A percentile compares a stretch with the other conserved stretches of the same genome.
Conservation (phyloP, 2,329 filamentous ascomycete species). For the Acarospora socialis region DNA sequence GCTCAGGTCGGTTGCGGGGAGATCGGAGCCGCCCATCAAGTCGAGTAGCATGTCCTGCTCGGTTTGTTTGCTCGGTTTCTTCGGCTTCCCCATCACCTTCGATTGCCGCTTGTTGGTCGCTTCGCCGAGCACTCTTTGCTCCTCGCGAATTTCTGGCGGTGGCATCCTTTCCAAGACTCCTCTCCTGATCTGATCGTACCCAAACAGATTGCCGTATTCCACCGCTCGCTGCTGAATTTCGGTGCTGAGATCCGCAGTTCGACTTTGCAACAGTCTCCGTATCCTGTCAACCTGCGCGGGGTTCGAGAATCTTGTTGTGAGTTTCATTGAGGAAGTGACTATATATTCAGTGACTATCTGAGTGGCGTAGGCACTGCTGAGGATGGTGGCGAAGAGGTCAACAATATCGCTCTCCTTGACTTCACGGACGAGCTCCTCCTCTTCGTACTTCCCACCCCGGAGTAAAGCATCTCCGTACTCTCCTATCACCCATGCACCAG, state of each 20-base stretch:
- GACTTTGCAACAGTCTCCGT: constrained; percentile 58
- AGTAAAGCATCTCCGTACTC: constrained; percentile 91
- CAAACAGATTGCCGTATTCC: constrained; percentile 91
- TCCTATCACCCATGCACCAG: constrained; percentile 93
- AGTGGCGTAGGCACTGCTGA: constrained; percentile 87
- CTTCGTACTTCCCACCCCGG: constrained; percentile 78
- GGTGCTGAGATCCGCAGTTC: constrained; percentile 79
- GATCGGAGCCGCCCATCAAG: constrained; percentile 70
- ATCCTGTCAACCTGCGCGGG: constrained; percentile 75
- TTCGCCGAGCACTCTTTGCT: constrained; percentile 78
- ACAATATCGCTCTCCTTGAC: constrained; percentile 83
- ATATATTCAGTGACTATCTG: constrained; percentile 93
- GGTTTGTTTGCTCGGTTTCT: constrained; percentile 62
- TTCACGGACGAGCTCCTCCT: constrained; percentile 71
- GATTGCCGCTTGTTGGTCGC: constrained; percentile 51
- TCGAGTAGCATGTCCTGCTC: constrained; percentile 87
- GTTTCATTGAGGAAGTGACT: constrained; percentile 83
- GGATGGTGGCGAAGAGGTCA: constrained; percentile 79
- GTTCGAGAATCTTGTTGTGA: constrained; percentile 77
- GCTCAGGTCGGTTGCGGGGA: constrained; percentile 43
- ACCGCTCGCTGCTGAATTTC: constrained; percentile 94
- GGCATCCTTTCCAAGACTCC: constrained; percentile 98
- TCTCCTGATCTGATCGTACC: constrained; percentile 68
- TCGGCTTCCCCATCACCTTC: constrained; percentile 57
- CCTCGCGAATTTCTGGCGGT: constrained; percentile 88